Base-by-base conservation (phyloP, 2,329 filamentous ascomycete species). In the Zymoseptoria ardabiliae region DNA sequence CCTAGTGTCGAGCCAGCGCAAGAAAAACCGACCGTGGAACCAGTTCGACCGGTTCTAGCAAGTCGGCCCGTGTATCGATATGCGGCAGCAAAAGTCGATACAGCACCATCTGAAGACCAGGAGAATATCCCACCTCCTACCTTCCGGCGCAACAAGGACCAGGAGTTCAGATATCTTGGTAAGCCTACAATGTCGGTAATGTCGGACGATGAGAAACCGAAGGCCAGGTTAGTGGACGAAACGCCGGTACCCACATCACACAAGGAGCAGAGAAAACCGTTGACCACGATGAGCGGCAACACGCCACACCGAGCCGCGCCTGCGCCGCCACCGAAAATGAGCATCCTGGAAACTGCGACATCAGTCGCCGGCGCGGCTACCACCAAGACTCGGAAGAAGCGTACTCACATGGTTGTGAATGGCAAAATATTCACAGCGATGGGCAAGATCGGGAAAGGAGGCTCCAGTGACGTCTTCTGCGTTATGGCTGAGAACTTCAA, bases 401-500 rank as follows among this genome's bases (percentile, higher is more conserved):
- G 91, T 53, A 90, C 91, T 63, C 87, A 93, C 59, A 82, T 97
- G 60, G 86, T 87, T 53, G 86, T 99, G 62, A 99, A 99, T 70
- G 90, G 91, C 61, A 95, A 95, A 71, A 84, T 86, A 41, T 99
- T 96, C 71, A 94, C 91, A 21, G 84, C 93, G 53, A 83, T 97
- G 63, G 92, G 96, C 72, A 90, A 89, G 66, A 87, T 99, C 65
- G 94, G 94, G 9, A 87, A 92, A 59, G 94, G 94, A 63, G 94
- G 94, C 30, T 97, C 91, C 66, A 92, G 89, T 54, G 92, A 95
- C 70, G 94, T 99, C 1, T 99, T 96, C 74, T 87, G 91, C 52
- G 94, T 99, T 35, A 96, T 96, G 79, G 93, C 94, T 0, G 94
- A 99, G 73, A 97, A 97, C 70, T 92, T 91, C 70, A 95, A 92